Evolutionary conservation across 2,329 filamentous ascomycete genomes (phyloP).

Genomic region (Aspergillus tamarii): DNA sequence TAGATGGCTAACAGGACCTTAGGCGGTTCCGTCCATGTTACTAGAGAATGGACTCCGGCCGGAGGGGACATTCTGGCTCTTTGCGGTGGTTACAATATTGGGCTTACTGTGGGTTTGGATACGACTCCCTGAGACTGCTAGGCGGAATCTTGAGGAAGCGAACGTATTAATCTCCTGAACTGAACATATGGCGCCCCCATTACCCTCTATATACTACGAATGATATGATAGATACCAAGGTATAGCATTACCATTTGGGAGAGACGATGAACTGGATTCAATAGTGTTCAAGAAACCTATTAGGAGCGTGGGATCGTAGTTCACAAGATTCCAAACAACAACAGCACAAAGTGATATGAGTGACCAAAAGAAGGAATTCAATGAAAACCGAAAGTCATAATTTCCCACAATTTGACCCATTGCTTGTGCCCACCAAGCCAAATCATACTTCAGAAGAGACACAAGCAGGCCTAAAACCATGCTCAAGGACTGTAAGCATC

Average conservation of each 20-base stretch:
- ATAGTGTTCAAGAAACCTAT: neutral
- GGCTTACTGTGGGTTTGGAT: slow-evolving; percentile 71
- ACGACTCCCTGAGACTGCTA: slow-evolving; percentile 71
- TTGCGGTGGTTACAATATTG: slow-evolving; percentile 67
- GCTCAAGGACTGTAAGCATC: too few relatives aligned
- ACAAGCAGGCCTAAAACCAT: too few relatives aligned
- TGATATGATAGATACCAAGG: neutral
- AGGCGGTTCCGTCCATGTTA: slow-evolving; percentile 25
- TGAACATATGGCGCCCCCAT: neutral
- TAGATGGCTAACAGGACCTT: neutral
- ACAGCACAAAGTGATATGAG: too few relatives aligned
- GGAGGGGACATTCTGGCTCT: slow-evolving; percentile 76
- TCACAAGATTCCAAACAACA: too few relatives aligned
- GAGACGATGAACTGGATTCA: neutral
- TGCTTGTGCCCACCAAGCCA: too few relatives aligned
- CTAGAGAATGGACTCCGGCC: slow-evolving; percentile 43
- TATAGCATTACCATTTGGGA: neutral
- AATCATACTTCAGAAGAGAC: too few relatives aligned
- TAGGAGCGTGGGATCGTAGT: too few relatives aligned
- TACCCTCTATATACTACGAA: neutral
- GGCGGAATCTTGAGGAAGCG: slow-evolving; percentile 44
- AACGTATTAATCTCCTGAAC: slow-evolving; percentile 11
- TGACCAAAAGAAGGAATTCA: too few relatives aligned
- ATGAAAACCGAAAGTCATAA: too few relatives aligned
- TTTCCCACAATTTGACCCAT: too few relatives aligned